Percentiles rank a stretch among this genome's conserved stretches.
Evolutionary conservation across 192 early-diverging fungal genomes (phyloP).

Genomic region (Helicostylum pulchrum): DNA sequence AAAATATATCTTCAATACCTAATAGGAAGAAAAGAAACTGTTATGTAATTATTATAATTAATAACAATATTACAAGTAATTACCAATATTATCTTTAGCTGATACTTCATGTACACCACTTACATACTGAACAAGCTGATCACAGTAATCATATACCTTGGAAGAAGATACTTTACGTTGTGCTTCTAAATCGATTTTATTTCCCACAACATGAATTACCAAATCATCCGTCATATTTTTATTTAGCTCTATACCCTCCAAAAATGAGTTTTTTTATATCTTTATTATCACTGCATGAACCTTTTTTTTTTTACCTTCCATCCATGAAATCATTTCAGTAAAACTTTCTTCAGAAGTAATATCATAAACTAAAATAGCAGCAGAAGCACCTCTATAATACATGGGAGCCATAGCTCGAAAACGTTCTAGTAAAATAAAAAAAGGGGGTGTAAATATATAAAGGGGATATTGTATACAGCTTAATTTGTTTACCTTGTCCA

Average conservation of each 20-base stretch:
- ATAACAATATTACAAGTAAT: background rate
- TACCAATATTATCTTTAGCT: conserved; percentile 65
- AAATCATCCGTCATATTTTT: conserved; percentile 61
- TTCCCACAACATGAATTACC: conserved; percentile 67
- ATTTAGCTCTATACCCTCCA: conserved; percentile 44
- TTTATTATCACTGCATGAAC: background rate
- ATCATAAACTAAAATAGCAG: conserved; percentile 67
- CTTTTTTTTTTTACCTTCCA: conserved; percentile 34
- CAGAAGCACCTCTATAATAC: conserved; percentile 70
- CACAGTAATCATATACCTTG: conserved; percentile 55
- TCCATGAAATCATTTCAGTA: conserved; percentile 61
- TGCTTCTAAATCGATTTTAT: conserved; percentile 63
- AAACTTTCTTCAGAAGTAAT: conserved; percentile 67
- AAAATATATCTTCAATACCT: conserved; percentile 47
- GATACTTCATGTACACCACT: conserved; percentile 63
- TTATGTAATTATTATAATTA: background rate
- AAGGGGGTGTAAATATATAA: too few relatives aligned
- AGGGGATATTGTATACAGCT: too few relatives aligned
- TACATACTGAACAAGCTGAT: conserved; percentile 49
- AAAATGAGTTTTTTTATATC: background rate
- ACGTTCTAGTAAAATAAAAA: conserved; percentile 37
- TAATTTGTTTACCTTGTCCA: conserved; percentile 50
- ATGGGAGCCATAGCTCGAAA: conserved; percentile 71
- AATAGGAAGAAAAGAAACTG: background rate
- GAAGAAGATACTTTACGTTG: conserved; percentile 50